phyloP scores from a whole-genome alignment of 1,139 yeast species.

The Kodamaea ohmeri region DNA sequence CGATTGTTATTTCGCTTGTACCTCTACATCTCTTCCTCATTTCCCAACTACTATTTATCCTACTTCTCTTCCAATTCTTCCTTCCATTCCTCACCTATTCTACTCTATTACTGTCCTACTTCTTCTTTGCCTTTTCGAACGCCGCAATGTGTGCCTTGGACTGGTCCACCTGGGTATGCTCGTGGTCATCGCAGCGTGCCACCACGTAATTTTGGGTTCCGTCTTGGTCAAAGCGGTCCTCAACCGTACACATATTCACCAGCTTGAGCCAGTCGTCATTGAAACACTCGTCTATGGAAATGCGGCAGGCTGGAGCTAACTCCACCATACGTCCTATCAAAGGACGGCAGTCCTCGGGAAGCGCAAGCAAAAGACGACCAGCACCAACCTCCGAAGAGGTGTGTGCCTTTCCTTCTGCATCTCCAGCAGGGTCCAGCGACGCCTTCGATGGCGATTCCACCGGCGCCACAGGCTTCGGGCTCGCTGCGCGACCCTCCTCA shows the following conservation, averaged over 20 bases:
- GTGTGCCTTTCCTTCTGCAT: conserved; percentile 39
- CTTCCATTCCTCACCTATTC: too few relatives aligned
- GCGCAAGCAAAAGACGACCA: conserved; percentile 62
- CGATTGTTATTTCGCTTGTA: too few relatives aligned
- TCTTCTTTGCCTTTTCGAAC: conserved; percentile 72
- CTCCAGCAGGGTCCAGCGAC: conserved; percentile 1
- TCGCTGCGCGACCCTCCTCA: conserved; percentile 23
- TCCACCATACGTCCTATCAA: conserved; percentile 74
- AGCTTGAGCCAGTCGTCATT: conserved; percentile 70
- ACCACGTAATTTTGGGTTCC: conserved; percentile 36
- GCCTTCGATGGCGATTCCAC: not conserved
- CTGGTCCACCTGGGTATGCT: conserved; percentile 86
- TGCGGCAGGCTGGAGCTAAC: conserved; percentile 81
- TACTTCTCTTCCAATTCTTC: too few relatives aligned
- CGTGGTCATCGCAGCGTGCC: conserved; percentile 54
- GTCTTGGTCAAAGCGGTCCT: conserved; percentile 31
- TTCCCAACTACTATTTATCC: too few relatives aligned
- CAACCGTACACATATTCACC: conserved; percentile 67
- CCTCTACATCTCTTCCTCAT: too few relatives aligned
- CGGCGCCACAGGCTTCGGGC: conserved; percentile 6
- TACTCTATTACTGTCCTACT: too few relatives aligned
- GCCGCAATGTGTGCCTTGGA: conserved; percentile 95
- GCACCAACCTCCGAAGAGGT: conserved; percentile 67
- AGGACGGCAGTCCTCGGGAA: conserved; percentile 66
- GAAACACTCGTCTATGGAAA: conserved; percentile 80